phyloP scores from a whole-genome alignment of 306 rosid genomes.

The Casuarina cunninghamiana region DNA sequence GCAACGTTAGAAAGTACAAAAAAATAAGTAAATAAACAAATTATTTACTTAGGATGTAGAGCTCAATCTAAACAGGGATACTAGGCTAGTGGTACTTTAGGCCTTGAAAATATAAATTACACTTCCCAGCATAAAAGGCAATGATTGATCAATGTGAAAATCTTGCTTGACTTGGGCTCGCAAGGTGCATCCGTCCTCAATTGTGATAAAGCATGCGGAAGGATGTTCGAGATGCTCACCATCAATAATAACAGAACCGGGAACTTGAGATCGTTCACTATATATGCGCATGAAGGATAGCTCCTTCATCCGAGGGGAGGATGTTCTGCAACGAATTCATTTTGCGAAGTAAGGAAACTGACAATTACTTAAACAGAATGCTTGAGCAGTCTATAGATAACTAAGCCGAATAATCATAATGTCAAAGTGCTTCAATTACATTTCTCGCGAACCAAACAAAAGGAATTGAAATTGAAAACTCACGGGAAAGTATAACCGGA shows the following conservation, averaged over 20 bases:
- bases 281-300: slow-evolving; percentile 60
- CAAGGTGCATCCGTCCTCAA: not conserved
- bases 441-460: not conserved
- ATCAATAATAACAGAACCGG: slow-evolving; percentile 77
- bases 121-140: no score
- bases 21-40: no score
- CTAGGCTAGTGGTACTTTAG: not conserved
- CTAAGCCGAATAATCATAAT: not conserved
- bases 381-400: not conserved
- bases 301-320: slow-evolving; percentile 32
- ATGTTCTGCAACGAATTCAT: slow-evolving; percentile 46
- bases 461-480: slow-evolving; percentile 11
- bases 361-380: not conserved
- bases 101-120: no score
- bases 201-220: not conserved
- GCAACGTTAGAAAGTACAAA: not conserved
- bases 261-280: slow-evolving; percentile 60
- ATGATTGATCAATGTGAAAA: no score
- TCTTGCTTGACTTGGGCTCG: no score
- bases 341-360: not conserved
- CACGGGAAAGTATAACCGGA: slow-evolving; percentile 62
- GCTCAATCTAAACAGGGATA: not conserved
- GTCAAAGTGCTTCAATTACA: not conserved
- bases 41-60: not conserved
- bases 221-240: slow-evolving; percentile 42